Percentiles rank a stretch among this genome's conserved stretches.
Conservation (phyloP, 2,329 filamentous ascomycete species). For the Colletotrichum tamarilloi region DNA sequence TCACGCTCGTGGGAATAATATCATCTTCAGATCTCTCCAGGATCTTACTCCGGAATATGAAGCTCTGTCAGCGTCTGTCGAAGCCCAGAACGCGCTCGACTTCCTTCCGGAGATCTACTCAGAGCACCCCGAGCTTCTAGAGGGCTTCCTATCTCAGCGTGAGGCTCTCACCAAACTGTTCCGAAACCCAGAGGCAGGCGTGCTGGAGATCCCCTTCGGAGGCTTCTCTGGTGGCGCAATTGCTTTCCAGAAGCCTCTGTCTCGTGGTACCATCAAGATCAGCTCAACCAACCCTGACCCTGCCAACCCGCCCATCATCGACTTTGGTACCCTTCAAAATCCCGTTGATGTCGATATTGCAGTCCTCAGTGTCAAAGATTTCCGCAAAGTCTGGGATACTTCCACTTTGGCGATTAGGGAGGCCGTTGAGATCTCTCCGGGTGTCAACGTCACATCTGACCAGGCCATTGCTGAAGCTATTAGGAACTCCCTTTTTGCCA, state of each 20-base stretch:
- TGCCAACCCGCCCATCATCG: constrained; percentile 46
- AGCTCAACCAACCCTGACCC: constrained; percentile 45
- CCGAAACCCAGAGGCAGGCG: constrained; percentile 39
- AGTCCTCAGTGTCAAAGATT: constrained; percentile 45
- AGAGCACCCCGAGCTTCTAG: constrained; percentile 45
- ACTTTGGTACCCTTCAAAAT: constrained; percentile 51
- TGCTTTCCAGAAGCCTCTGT: constrained; percentile 51
- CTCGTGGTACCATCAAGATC: constrained; percentile 52
- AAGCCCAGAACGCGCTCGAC: constrained; percentile 45
- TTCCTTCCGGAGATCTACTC: constrained; percentile 45
- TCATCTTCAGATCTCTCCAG: constrained; percentile 36
- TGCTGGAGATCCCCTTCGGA: constrained; percentile 46
- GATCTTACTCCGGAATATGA: constrained; percentile 41
- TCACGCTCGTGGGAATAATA: constrained; percentile 38
- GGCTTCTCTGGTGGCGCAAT: constrained; percentile 43
- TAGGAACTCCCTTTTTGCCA: background rate
- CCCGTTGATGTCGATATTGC: constrained; percentile 49
- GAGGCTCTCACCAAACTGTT: constrained; percentile 43
- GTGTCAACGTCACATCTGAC: constrained; percentile 14
- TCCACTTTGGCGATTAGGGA: background rate
- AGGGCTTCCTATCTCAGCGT: constrained; percentile 52
- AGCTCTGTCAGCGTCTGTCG: constrained; percentile 43
- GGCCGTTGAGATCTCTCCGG: constrained; percentile 23
- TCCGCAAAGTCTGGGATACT: constrained; percentile 42
- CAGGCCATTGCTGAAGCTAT: constrained; percentile 12